Evolutionary conservation across 805 yeast species (phyloP), one percentile per base, ranked within the genome.

Genomic region (Blastobotrys chiropterorum): DNA sequence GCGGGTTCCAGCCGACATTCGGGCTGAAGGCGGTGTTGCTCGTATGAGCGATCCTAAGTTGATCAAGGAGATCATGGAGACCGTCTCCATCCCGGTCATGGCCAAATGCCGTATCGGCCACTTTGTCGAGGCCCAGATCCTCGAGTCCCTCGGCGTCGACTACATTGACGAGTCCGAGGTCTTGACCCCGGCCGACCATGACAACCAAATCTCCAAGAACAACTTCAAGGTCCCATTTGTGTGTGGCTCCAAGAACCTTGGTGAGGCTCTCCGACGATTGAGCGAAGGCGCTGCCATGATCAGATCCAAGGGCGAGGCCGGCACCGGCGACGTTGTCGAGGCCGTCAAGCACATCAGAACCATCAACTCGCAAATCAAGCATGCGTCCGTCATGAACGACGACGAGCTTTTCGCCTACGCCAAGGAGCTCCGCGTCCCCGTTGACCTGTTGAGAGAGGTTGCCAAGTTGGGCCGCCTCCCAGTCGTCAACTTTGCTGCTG

Each of bases 251-350:
- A 83, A 81, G 65, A 79, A 86, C 69, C 75, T 86, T 53, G 94
- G 92, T 44, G 94, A 86, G 68, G 90, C 92, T 2, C 74, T 86
- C 58, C 79, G 94, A 67, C 77, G 95, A 64, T 75, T 86, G 62
- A 71, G 75, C 60, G 95, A 86, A 69, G 94, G 94, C 59, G 92
- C 94, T 38, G 90, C 92, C 31, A 85, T 86, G 92, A 78, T 86
- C 65, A 77, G 94, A 67, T 83, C 94, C 58, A 86, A 86, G 70
- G 95, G 95, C 59, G 95, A 86, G 67, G 94, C 95, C 38, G 95
- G 95, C 44, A 86, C 95, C 39, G 95, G 95, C 51, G 94, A 86
- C 67, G 81, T 86, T 49, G 80, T 87, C 42, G 92, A 86, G 67
- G 94, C 94, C 13, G 88, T 86, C 53, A 78, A 75, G 62, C 95